phyloP scores from a whole-genome alignment of 208 protist genomes.

The Leishmania tropica region DNA sequence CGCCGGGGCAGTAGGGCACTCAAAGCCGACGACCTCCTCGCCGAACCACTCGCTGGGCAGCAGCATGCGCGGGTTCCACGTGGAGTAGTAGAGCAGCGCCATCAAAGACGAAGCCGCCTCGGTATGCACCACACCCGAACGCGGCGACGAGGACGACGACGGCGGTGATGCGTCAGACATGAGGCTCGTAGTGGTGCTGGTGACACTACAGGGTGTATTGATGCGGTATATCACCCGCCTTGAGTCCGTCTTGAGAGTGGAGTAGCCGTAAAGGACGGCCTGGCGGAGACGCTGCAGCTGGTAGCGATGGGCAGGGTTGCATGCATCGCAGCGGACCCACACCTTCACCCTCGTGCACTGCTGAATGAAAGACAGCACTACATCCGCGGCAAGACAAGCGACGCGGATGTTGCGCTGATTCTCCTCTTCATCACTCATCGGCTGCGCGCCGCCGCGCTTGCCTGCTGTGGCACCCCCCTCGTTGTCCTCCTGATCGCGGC shows the following conservation, averaged over 20 bases:
- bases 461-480: not conserved
- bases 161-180: not conserved
- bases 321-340: slow-evolving; percentile 81
- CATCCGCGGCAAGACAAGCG: slow-evolving; percentile 42
- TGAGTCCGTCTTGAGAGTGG: slow-evolving; percentile 4
- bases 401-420: slow-evolving; percentile 36
- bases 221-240: slow-evolving; percentile 12
- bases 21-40: slow-evolving; percentile 75
- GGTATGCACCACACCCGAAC: slow-evolving; percentile 9
- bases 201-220: slow-evolving; percentile 18
- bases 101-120: slow-evolving; percentile 40
- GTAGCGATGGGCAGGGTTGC: slow-evolving; percentile 42
- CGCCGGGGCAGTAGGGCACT: slow-evolving; percentile 44
- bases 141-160: not conserved
- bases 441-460: not conserved
- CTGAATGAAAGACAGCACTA: slow-evolving; percentile 39
- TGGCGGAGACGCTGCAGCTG: slow-evolving; percentile 57
- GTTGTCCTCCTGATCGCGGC: slow-evolving; percentile 1
- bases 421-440: slow-evolving; percentile 1
- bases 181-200: not conserved
- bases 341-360: slow-evolving; percentile 36
- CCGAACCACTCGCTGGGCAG: slow-evolving; percentile 83
- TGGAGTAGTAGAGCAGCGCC: slow-evolving; percentile 61
- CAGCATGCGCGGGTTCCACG: slow-evolving; percentile 28
- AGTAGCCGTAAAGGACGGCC: slow-evolving; percentile 59